Evolutionary conservation across 257 asterid genomes (phyloP).

Genomic region (Nicotiana paniculata): DNA sequence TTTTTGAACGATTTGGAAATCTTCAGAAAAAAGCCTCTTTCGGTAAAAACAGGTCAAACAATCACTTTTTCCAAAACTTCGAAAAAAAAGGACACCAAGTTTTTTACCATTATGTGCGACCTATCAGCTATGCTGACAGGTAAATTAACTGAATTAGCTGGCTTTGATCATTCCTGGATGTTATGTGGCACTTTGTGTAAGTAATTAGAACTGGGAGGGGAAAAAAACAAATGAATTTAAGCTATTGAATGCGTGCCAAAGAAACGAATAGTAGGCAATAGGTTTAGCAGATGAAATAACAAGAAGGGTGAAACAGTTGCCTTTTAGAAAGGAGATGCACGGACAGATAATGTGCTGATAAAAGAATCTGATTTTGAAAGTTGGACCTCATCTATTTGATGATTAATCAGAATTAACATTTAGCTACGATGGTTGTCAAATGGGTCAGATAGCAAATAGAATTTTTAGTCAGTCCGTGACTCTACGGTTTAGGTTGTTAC

Average conservation of each 20-base stretch:
- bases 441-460: not conserved
- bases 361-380: not conserved
- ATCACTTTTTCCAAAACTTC: not conserved
- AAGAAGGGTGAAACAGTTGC: not conserved
- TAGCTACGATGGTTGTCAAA: not conserved
- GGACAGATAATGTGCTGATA: not conserved
- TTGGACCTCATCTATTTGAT: not conserved
- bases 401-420: not conserved
- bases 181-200: not conserved
- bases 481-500: not conserved
- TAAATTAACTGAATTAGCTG: too few relatives aligned
- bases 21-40: not conserved
- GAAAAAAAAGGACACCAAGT: too few relatives aligned
- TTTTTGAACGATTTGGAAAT: not conserved
- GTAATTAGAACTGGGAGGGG: not conserved
- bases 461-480: not conserved
- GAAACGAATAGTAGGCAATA: not conserved
- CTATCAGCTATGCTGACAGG: too few relatives aligned
- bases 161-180: not conserved
- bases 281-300: not conserved
- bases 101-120: too few relatives aligned
- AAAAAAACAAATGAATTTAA: not conserved
- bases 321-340: not conserved
- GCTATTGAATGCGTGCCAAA: not conserved
- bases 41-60: not conserved